Evolutionary conservation across 2,329 filamentous ascomycete species (phyloP).

Genomic region (Cladosporium phlei): DNA sequence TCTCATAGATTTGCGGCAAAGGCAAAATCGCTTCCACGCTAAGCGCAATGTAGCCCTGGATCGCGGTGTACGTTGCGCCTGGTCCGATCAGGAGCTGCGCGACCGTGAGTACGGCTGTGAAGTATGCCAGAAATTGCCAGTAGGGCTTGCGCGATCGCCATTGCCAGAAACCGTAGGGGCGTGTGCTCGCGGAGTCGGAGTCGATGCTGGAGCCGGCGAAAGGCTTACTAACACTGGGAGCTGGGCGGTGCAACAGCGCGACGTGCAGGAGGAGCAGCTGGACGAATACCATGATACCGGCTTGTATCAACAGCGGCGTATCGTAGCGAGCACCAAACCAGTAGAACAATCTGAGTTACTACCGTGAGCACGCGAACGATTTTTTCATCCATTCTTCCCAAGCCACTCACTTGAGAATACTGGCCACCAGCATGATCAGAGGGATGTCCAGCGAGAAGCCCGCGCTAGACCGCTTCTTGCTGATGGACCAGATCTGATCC

Average conservation of each 20-base stretch:
- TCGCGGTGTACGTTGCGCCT: constrained; percentile 58
- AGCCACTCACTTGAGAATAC: constrained; percentile 55
- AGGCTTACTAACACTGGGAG: constrained; percentile 45
- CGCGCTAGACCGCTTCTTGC: constrained; percentile 54
- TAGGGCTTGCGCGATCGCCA: constrained; percentile 72
- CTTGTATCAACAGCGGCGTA: constrained; percentile 55
- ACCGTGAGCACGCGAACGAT: no score
- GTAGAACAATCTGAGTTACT: constrained; percentile 52
- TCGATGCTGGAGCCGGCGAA: constrained; percentile 55
- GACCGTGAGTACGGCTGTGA: constrained; percentile 56
- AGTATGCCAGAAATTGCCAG: constrained; percentile 71
- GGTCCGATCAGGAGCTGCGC: constrained; percentile 64
- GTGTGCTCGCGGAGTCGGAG: constrained; percentile 40
- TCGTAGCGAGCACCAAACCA: constrained; percentile 61
- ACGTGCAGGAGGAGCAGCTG: constrained; percentile 58
- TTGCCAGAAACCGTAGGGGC: constrained; percentile 78
- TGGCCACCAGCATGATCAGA: constrained; percentile 62
- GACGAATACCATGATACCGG: constrained; percentile 55
- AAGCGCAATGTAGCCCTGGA: constrained; percentile 71
- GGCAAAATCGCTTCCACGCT: constrained; percentile 77
- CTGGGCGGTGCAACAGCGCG: constrained; percentile 53
- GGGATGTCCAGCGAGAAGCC: constrained; percentile 65
- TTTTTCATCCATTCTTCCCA: no score
- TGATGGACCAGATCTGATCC: constrained; percentile 62
- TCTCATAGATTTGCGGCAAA: constrained; percentile 71